These are phyloP conservation scores for Wickerhamomyces ciferrii DNA, from an alignment of 805 yeast species.

Conservation along the genomic window DNA sequence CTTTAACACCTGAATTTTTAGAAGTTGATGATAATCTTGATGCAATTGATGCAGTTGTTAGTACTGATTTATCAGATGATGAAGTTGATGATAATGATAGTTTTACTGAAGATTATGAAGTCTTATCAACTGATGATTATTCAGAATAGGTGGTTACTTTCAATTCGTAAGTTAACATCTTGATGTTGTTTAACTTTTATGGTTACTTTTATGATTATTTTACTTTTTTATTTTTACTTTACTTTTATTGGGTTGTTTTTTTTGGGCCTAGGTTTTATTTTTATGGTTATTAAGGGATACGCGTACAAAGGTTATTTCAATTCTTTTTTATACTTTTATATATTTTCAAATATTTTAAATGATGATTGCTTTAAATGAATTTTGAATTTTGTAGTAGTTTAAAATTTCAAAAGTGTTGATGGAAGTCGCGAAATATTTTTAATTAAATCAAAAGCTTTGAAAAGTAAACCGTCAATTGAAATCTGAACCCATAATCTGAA, in stretches of 20 bases:
- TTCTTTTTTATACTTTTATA: neutral
- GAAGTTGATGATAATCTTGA: neutral
- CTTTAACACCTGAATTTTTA: neutral
- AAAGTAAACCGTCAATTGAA: too few relatives aligned
- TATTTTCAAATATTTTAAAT: neutral
- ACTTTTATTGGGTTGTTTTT: neutral
- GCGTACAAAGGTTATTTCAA: neutral
- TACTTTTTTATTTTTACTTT: neutral
- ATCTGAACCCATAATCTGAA: too few relatives aligned
- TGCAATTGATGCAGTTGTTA: neutral
- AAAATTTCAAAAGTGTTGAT: neutral
- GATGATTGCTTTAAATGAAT: neutral
- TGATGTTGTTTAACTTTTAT: neutral
- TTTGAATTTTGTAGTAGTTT: neutral
- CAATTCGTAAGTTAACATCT: neutral
- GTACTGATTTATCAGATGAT: neutral
- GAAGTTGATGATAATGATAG: neutral
- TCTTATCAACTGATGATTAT: neutral
- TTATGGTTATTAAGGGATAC: neutral
- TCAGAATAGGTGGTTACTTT: neutral
- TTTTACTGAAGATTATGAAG: constrained; percentile 2
- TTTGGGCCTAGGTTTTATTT: neutral
- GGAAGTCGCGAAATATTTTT: neutral
- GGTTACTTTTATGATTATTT: neutral
- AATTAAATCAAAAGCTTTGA: neutral